A percentile compares a stretch with the other conserved stretches of the same genome.
Conservation (phyloP, 495 filamentous ascomycete species). For the Hyaloscypha variabilis region DNA sequence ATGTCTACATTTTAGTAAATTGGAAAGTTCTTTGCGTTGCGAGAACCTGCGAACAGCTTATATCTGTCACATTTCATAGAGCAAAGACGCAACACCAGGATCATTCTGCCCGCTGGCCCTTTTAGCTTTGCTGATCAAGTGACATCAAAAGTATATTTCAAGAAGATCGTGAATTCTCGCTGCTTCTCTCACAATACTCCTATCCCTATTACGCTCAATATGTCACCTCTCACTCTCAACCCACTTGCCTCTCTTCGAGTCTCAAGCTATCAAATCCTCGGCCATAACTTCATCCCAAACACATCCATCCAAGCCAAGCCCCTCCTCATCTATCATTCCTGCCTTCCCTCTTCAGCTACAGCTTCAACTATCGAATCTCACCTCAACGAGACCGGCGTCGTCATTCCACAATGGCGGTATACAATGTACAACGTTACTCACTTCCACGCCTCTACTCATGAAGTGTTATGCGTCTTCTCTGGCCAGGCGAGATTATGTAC, state of each 20-base stretch:
- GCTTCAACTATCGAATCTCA: constrained; percentile 54
- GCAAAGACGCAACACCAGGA: too few relatives aligned
- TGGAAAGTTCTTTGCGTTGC: too few relatives aligned
- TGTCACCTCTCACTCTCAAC: constrained; percentile 37
- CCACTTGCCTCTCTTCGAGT: constrained; percentile 52
- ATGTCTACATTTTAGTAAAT: too few relatives aligned
- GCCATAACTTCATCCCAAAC: constrained; percentile 61
- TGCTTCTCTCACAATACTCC: neutral
- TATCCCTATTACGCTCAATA: neutral
- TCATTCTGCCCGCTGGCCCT: too few relatives aligned
- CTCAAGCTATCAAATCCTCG: constrained; percentile 60
- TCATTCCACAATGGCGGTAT: constrained; percentile 66
- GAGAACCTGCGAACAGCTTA: too few relatives aligned
- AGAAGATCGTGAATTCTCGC: neutral
- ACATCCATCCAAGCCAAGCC: constrained; percentile 65
- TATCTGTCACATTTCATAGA: too few relatives aligned
- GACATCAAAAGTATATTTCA: neutral
- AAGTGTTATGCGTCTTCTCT: constrained; percentile 61
- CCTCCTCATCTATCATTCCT: constrained; percentile 61
- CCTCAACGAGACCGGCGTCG: constrained; percentile 51
- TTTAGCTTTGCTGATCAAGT: neutral
- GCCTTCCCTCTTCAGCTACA: constrained; percentile 47
- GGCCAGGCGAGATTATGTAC: constrained; percentile 61
- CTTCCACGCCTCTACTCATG: constrained; percentile 69
- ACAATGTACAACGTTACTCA: constrained; percentile 67